Conservation (phyloP, 495 filamentous ascomycete genomes). For the Letharia lupina region DNA sequence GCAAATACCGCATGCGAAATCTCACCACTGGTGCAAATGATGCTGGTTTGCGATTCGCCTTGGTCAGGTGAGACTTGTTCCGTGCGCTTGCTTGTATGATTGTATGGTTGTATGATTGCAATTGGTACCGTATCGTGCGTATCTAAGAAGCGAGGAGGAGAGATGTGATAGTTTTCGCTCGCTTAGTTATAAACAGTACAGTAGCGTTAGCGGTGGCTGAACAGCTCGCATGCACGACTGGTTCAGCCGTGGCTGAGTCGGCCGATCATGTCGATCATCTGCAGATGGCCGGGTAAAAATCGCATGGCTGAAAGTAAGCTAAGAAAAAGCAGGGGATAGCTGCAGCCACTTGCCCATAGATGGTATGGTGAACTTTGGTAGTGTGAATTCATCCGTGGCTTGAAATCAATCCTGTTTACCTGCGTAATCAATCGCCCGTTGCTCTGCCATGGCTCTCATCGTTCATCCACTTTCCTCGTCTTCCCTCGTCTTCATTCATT, state of each 20-base stretch:
- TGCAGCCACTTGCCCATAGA: background rate
- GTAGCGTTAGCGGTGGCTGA: no score
- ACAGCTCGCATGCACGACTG: no score
- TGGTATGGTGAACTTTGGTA: background rate
- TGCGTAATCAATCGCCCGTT: background rate
- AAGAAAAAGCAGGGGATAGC: background rate
- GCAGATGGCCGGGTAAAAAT: background rate
- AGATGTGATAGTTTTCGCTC: no score
- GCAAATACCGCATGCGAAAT: no score
- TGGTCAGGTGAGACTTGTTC: no score
- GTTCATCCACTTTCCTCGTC: background rate
- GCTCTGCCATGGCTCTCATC: background rate
- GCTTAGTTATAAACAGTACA: no score
- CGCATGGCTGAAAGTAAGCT: background rate
- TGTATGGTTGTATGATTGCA: no score
- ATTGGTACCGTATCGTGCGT: no score
- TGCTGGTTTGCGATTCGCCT: no score
- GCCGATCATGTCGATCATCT: conserved; percentile 7
- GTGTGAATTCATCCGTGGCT: background rate
- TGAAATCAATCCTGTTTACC: background rate
- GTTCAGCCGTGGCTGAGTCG: background rate
- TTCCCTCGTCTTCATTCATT: background rate
- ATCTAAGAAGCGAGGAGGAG: no score
- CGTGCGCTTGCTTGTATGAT: no score
- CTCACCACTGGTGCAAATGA: no score